Evolutionary conservation across 441 rosid genomes (phyloP), one percentile per base, ranked within the genome.

Genomic region (Populus hybrid): DNA sequence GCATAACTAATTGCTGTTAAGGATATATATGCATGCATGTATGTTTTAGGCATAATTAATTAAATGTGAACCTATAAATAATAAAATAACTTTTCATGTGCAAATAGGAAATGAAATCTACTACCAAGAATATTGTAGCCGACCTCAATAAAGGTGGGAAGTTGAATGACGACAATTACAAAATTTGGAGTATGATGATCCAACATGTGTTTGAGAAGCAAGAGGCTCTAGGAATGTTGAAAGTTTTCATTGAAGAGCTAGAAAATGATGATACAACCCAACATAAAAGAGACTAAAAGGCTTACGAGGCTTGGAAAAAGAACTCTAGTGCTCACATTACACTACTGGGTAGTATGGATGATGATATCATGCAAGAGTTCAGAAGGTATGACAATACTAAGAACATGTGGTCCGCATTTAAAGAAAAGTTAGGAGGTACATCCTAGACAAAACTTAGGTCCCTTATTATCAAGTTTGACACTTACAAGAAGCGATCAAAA

Each of bases 91-190:
- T 46, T 46, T 4, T 14, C 6, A 46, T 46, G 57, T 46, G 57
- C 1, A 46, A 46, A 46, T 14, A 46, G 4, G 59, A 74, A 20
- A 71, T 42, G 34, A 1, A 8, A 11, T 4, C 8, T 21, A 12
- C 63, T 40, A 6, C 34, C 4, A 72, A 40, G 6, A 40, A 72
- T 28, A 72, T 72, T 42, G 1, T 24, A 11, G 64, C 7, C 6
- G 36, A 72, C 3, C 63, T 38, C 1, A 72, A 72, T 16, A 71
- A 1, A 6, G 63, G 21, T 4, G 34, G 5, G 6, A 34, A 10
- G 20, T 23, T 73, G 32, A 73, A 73, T 73, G 50, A n/a, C 0
- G 8, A 73, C 4, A 73, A 73, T 61, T 73, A 61, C n/a, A 10
- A 73, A 8, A 34, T n/a, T 0, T 73, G 4, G 5, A 73, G 76